These are phyloP conservation scores for Neopestalotiopsis rosae DNA, from an alignment of 2,329 filamentous ascomycete genomes.

Conservation along the genomic window DNA sequence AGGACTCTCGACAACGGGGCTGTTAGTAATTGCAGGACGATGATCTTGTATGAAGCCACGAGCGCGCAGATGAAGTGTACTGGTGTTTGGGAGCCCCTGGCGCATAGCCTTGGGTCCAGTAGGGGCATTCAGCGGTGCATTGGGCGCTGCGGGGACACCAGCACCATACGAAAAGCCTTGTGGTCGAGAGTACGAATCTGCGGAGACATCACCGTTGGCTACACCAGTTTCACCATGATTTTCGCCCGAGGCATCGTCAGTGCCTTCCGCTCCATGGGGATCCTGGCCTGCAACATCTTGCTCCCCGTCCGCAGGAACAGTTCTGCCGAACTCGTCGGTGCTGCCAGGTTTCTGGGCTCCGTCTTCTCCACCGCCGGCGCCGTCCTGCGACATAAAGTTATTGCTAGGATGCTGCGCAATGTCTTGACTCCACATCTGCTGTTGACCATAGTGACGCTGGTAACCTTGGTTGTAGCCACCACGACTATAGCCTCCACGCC, in stretches of 20 bases:
- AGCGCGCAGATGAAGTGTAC: slow-evolving; percentile 68
- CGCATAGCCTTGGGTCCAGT: slow-evolving; percentile 95
- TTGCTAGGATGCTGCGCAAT: slow-evolving; percentile 26
- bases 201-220: slow-evolving; percentile 41
- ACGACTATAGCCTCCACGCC: slow-evolving; percentile 55
- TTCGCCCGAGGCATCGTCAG: slow-evolving; percentile 30
- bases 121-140: slow-evolving; percentile 74
- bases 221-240: slow-evolving; percentile 33
- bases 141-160: slow-evolving; percentile 33
- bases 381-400: slow-evolving; percentile 26
- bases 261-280: slow-evolving; percentile 21
- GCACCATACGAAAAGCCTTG: slow-evolving; percentile 31
- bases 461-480: slow-evolving; percentile 61
- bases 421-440: slow-evolving; percentile 31
- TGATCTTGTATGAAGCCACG: slow-evolving; percentile 51
- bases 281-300: slow-evolving; percentile 30
- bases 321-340: slow-evolving; percentile 47
- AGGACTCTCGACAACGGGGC: slow-evolving; percentile 36
- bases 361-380: slow-evolving; percentile 25
- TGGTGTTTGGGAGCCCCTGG: slow-evolving; percentile 83
- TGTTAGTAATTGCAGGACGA: slow-evolving; percentile 37
- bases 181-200: slow-evolving; percentile 30
- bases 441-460: slow-evolving; percentile 31
- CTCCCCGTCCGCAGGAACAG: slow-evolving; percentile 33
- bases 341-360: slow-evolving; percentile 33